Evolutionary conservation across 768 basidiomycete genomes (phyloP), one percentile per base, ranked within the genome.

Genomic region (Boletus rufocinnamomeus): DNA sequence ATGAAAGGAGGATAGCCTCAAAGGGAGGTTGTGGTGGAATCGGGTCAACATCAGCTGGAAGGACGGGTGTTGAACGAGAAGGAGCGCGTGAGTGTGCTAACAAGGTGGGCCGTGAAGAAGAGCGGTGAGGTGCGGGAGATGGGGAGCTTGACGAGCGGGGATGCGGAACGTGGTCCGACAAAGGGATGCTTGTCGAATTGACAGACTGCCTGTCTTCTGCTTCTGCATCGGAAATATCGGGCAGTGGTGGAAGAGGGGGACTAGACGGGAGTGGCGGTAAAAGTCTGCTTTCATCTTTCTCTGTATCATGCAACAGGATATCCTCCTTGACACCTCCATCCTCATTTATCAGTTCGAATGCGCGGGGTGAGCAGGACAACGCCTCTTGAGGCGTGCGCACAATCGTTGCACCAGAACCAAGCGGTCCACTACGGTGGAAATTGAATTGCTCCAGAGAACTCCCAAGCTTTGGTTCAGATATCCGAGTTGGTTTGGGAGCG

Each of bases 381-480:
- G 91, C 91, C 55, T 93, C 91, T 62, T 88, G 85, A 9, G 91
- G 91, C 0, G 91, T 93, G 56, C 86, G 79, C 38, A 93, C 91
- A 32, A 93, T 77, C 2, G 80, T 86, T 16, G 91, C 91, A 41
- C 91, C 89, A 21, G 81, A 69, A n/a, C 88, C 90, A 21, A 90
- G 80, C 4, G 76, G 71, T 3, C 84, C 84, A 44, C 72, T 77
- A 14, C 83, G 80, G 16, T 59, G 67, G 23, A 57, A 37, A 52
- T 52, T 44, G 32, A 76, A 54, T 5, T 67, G 66, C 13, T 77
- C 74, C 6, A 77, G 59, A 45, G 70, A 70, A 60, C 71, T 70
- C 9, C 69, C 61, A 8, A 75, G 56, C 52, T 75, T 75, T 19
- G 80, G 77, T 65, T 82, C 81, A 7, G 79, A 80, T 51, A 79